phyloP scores from a whole-genome alignment of 345 rosid species.

The Gossypium anomalum region DNA sequence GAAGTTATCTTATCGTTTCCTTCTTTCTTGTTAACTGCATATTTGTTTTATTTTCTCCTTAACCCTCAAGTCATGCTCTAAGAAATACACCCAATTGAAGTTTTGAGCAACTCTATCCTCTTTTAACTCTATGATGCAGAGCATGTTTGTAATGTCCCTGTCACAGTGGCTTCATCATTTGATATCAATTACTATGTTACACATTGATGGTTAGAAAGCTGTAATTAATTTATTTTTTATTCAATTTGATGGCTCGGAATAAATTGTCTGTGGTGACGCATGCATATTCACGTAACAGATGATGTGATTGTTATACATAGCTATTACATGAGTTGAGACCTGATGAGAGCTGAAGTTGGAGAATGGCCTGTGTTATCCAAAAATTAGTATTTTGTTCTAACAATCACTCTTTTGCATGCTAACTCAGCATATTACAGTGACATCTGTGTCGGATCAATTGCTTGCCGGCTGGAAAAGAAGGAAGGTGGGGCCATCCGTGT shows the following conservation, averaged over 20 bases:
- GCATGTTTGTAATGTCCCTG: background rate
- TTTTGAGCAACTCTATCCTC: background rate
- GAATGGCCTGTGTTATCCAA: background rate
- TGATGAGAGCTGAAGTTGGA: background rate
- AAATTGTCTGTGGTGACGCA: background rate
- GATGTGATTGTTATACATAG: background rate
- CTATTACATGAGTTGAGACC: background rate
- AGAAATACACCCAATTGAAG: background rate
- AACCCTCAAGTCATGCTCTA: background rate
- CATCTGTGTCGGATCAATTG: constrained; percentile 93
- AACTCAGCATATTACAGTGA: constrained; percentile 82
- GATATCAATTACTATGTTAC: background rate
- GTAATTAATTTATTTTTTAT: background rate
- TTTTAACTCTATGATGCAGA: background rate
- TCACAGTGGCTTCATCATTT: background rate
- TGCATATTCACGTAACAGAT: background rate
- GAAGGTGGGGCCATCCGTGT: constrained; percentile 66
- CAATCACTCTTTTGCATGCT: constrained; percentile 13
- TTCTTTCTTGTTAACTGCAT: background rate
- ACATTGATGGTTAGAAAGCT: background rate
- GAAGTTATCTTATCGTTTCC: background rate
- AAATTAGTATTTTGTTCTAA: background rate
- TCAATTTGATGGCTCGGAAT: background rate
- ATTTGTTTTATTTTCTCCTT: background rate
- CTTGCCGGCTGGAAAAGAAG: constrained; percentile 94